Percentiles rank a stretch among this genome's conserved stretches.
These are phyloP conservation scores for Plasmopara halstedii DNA, from an alignment of 352 stramenopile genomes.

Conservation along the genomic window DNA sequence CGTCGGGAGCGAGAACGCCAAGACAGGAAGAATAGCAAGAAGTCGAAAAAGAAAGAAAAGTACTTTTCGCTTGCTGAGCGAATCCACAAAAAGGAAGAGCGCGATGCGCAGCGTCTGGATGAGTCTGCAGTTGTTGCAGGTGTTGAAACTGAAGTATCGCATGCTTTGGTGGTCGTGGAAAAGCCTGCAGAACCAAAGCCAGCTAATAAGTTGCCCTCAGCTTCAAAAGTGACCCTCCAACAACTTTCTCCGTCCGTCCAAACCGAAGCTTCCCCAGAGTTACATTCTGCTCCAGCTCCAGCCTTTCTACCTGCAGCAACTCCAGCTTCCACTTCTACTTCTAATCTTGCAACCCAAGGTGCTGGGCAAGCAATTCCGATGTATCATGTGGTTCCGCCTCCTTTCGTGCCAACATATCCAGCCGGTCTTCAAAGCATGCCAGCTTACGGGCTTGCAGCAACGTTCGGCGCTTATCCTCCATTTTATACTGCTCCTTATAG, in stretches of 20 bases:
- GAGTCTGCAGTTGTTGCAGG: slow-evolving; percentile 8
- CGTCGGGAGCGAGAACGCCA: slow-evolving; percentile 25
- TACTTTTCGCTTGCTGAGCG: slow-evolving; percentile 47
- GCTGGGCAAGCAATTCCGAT: slow-evolving; percentile 15
- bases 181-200: slow-evolving; percentile 9
- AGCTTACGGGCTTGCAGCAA: slow-evolving; percentile 27
- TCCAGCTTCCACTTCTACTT: slow-evolving; percentile 5
- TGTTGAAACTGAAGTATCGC: slow-evolving; percentile 27
- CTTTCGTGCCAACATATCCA: slow-evolving; percentile 32
- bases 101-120: slow-evolving; percentile 13
- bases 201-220: slow-evolving; percentile 1
- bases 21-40: slow-evolving; percentile 29
- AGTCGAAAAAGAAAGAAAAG: slow-evolving; percentile 51
- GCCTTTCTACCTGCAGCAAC: not conserved
- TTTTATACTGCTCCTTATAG: slow-evolving; percentile 35
- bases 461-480: slow-evolving; percentile 30
- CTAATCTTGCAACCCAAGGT: slow-evolving; percentile 2
- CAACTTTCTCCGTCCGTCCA: slow-evolving; percentile 3
- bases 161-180: slow-evolving; percentile 46
- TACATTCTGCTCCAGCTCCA: slow-evolving; percentile 1
- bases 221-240: not conserved
- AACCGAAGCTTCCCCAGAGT: slow-evolving; percentile 1
- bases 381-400: slow-evolving; percentile 18
- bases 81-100: slow-evolving; percentile 40
- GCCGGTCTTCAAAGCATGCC: slow-evolving; percentile 24